Percentiles rank a stretch among this genome's conserved stretches.
Evolutionary conservation across 1,284 basidiomycete species (phyloP).

Genomic region (Stereum hirsutum): DNA sequence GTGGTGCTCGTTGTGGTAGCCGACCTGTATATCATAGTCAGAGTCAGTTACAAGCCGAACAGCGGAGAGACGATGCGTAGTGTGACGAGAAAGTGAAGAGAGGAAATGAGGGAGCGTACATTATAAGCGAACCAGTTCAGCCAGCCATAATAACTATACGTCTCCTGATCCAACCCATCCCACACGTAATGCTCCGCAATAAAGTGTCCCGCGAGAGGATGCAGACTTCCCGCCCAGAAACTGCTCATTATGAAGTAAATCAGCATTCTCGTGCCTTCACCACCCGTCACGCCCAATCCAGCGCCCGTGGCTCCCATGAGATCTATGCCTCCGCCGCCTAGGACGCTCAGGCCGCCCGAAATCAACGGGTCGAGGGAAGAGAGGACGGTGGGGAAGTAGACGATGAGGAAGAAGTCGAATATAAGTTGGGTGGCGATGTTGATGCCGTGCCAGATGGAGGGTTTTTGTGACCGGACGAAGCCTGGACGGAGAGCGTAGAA

Average conservation of each 20-base stretch:
- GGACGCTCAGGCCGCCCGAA: no score
- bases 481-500: conserved; percentile 97
- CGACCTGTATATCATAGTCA: conserved; percentile 51
- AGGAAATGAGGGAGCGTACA: conserved; percentile 33
- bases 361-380: no score
- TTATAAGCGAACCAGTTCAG: conserved; percentile 94
- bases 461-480: conserved; percentile 81
- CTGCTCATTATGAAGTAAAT: conserved; percentile 82
- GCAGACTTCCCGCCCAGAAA: conserved; percentile 93
- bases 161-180: conserved; percentile 87
- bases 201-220: conserved; percentile 95
- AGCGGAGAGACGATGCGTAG: neutral
- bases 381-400: conserved; percentile 27
- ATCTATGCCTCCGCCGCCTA: no score
- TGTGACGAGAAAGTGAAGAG: conserved; percentile 2
- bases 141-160: conserved; percentile 93
- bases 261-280: conserved; percentile 60
- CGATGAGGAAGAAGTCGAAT: conserved; percentile 67
- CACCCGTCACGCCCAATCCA: no score
- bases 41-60: no score
- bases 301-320: no score
- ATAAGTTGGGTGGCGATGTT: conserved; percentile 67
- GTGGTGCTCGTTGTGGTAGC: conserved; percentile 99
- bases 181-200: conserved; percentile 96
- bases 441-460: conserved; percentile 79